These are phyloP conservation scores for Prototheca cutis DNA, from an alignment of 163 green algal genomes.

Conservation along the genomic window DNA sequence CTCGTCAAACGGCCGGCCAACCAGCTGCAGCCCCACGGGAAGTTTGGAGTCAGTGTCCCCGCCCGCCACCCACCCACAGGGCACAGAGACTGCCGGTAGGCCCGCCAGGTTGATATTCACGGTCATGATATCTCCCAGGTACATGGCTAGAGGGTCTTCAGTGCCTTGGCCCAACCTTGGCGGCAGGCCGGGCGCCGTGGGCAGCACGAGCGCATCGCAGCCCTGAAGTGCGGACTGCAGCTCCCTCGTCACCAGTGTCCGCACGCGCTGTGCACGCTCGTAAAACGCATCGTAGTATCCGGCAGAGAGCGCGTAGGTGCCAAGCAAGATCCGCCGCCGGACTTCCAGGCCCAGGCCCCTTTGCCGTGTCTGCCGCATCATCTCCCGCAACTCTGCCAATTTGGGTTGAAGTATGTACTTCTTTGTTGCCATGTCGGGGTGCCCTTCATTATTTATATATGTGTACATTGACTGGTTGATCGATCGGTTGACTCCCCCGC, in stretches of 20 bases:
- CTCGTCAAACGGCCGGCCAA: conserved; percentile 74
- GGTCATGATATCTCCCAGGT: conserved; percentile 89
- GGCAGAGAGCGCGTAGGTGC: conserved; percentile 88
- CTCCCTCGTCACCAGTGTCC: conserved; percentile 72
- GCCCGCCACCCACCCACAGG: conserved; percentile 47
- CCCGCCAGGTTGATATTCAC: conserved; percentile 89
- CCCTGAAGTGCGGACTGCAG: conserved; percentile 50
- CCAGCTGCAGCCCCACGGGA: conserved; percentile 84
- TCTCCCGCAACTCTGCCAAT: conserved; percentile 35
- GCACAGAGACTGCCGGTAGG: conserved; percentile 79
- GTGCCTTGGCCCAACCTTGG: conserved; percentile 72
- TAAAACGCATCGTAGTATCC: conserved; percentile 96
- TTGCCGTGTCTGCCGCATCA: conserved; percentile 50
- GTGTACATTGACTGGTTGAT: no score
- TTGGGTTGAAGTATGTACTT: background rate
- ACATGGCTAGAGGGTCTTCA: conserved; percentile 80
- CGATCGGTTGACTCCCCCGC: no score
- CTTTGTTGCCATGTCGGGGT: background rate
- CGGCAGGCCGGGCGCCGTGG: conserved; percentile 64
- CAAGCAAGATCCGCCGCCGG: conserved; percentile 93
- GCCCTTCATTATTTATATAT: no score
- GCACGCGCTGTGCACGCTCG: conserved; percentile 83
- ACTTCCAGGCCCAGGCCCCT: conserved; percentile 73
- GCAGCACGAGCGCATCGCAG: conserved; percentile 76
- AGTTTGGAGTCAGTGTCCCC: conserved; percentile 18